Evolutionary conservation across 352 stramenopile species (phyloP).

Genomic region (Globisporangium polare): DNA sequence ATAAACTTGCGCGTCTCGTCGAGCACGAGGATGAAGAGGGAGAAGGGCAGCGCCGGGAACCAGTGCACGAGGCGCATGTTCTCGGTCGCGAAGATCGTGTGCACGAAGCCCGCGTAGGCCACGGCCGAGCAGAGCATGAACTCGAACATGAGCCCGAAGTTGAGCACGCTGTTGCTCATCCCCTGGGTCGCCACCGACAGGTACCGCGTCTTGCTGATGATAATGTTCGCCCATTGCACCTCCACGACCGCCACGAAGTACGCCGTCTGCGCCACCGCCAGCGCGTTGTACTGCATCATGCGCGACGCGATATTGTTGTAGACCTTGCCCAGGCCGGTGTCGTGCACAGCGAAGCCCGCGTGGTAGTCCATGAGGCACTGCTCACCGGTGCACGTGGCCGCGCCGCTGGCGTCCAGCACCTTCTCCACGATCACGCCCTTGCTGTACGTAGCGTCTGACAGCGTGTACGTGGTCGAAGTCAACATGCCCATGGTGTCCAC

Average conservation of each 20-base stretch:
- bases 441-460: constrained; percentile 41
- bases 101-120: constrained; percentile 77
- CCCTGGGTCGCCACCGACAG: constrained; percentile 88
- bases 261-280: constrained; percentile 82
- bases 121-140: constrained; percentile 85
- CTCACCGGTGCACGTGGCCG: constrained; percentile 25
- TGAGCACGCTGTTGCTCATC: constrained; percentile 91
- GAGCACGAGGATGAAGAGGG: constrained; percentile 84
- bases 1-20: constrained; percentile 91
- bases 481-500: constrained; percentile 36
- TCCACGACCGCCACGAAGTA: constrained; percentile 87
- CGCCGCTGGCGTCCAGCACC: constrained; percentile 30
- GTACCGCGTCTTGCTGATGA: constrained; percentile 93
- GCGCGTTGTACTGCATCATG: constrained; percentile 82
- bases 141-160: constrained; percentile 93
- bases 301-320: constrained; percentile 85
- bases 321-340: constrained; percentile 15
- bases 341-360: constrained; percentile 41
- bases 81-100: constrained; percentile 83
- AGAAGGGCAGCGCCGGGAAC: constrained; percentile 89
- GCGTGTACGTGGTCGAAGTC: constrained; percentile 22
- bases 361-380: constrained; percentile 59
- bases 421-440: constrained; percentile 48
- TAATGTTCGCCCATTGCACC: constrained; percentile 88
- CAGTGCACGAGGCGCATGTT: constrained; percentile 89